phyloP scores from a whole-genome alignment of 2,329 filamentous ascomycete genomes.

The Colletotrichum liriopes region DNA sequence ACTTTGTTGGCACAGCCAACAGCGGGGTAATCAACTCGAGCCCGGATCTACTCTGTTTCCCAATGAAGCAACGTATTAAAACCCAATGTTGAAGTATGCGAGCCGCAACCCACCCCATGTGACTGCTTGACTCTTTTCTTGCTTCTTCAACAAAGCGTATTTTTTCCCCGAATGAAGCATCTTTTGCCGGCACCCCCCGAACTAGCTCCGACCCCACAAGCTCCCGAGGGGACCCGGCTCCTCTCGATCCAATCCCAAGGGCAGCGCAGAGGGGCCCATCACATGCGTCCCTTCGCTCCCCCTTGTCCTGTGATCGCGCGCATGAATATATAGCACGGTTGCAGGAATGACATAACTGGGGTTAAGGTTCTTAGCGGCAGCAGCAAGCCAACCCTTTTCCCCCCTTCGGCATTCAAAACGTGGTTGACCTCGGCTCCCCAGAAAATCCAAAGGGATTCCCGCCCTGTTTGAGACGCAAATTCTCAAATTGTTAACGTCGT shows the following conservation, averaged over 20 bases:
- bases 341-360: conserved; percentile 42
- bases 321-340: conserved; percentile 13
- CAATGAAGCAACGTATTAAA: neutral
- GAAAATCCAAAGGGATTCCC: conserved; percentile 11
- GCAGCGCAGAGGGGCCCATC: conserved; percentile 18
- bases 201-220: conserved; percentile 23
- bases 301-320: conserved; percentile 40
- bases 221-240: conserved; percentile 24
- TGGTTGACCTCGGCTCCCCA: conserved; percentile 43
- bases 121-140: too few species aligned
- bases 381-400: conserved; percentile 12
- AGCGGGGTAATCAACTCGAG: neutral
- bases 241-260: neutral
- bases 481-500: conserved; percentile 14
- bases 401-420: conserved; percentile 42
- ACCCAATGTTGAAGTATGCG: neutral
- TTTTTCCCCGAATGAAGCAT: conserved; percentile 11
- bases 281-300: conserved; percentile 37
- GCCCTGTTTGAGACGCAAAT: conserved; percentile 36
- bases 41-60: neutral
- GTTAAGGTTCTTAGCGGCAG: conserved; percentile 42
- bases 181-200: conserved; percentile 1
- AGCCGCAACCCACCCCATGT: too few species aligned
- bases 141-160: neutral
- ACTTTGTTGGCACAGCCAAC: neutral